Conservation (phyloP, 495 filamentous ascomycete species). For the Xylaria grammica region DNA sequence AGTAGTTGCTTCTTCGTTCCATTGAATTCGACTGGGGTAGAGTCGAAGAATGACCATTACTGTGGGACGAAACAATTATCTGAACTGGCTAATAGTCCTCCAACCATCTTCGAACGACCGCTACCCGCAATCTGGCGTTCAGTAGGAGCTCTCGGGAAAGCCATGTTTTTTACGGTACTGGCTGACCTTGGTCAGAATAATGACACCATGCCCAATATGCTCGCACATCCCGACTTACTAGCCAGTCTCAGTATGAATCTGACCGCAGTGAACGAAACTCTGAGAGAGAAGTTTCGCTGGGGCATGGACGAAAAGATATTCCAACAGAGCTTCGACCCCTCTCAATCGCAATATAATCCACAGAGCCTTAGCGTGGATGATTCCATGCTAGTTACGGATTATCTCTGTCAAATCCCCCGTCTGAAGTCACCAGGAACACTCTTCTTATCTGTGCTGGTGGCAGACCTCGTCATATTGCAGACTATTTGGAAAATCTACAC, state of each 20-base stretch:
- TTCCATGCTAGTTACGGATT: constrained; percentile 32
- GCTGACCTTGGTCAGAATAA: constrained; percentile 37
- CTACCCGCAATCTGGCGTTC: constrained; percentile 33
- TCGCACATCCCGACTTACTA: constrained; percentile 28
- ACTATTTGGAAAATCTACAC: constrained; percentile 32
- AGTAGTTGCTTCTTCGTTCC: constrained; percentile 19
- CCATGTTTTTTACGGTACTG: constrained; percentile 36
- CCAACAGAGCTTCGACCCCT: constrained; percentile 19
- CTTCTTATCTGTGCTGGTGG: constrained; percentile 35
- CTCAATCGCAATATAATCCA: constrained; percentile 20
- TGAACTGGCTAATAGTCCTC: constrained; percentile 18
- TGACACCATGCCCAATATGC: constrained; percentile 30
- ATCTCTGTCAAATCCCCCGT: constrained; percentile 41
- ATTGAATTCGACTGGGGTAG: constrained; percentile 17
- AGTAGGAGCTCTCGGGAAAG: constrained; percentile 33
- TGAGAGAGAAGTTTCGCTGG: constrained; percentile 16
- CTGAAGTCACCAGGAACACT: constrained; percentile 34
- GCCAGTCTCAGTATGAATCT: constrained; percentile 31
- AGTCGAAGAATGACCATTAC: constrained; percentile 17
- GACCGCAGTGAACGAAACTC: constrained; percentile 19
- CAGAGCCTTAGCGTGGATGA: constrained; percentile 26
- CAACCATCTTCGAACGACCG: constrained; percentile 11
- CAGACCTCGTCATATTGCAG: constrained; percentile 42
- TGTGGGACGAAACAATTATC: constrained; percentile 18
- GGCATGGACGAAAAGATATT: constrained; percentile 10